Evolutionary conservation across 148 eudicot species (phyloP), one percentile per base, ranked within the genome.

Genomic region (Vaccinium vitisidaea): DNA sequence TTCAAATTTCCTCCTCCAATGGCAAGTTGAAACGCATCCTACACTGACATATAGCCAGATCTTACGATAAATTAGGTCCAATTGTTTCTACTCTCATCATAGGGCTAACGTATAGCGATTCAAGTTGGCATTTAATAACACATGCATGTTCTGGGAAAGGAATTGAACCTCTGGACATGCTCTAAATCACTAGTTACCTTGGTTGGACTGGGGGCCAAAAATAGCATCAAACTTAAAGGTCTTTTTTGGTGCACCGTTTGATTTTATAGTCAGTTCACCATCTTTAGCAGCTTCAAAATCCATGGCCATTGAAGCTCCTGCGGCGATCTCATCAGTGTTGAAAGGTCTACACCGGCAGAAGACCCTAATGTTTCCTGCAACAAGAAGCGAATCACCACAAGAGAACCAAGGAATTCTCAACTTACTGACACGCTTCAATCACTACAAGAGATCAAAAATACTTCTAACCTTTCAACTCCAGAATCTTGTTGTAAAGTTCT

Each of bases 331-430:
- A 55, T 92, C 94, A 1, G 81, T 59, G 86, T 94, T 92, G 80
- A 94, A 78, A 87, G 98, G 98, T 90, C 98, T 94, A 85, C 98
- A 96, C 43, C 99, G 92, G 82, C 99, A 96, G 77, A 96, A 96
- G 80, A 96, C 99, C 82, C 99, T 88, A 76, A 96, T 96, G 83
- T 94, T 96, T 77, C 99, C 99, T 96, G 92, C 82, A 84, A 84
- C 48, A 59, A 49, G 86, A 90, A 63, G 53, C 30, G 12, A 65
- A 65, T 23, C 65, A 71, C n/a, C 49, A 73, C 25, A 78, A 49
- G 25, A 71, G 18, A 25, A 81, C 16, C 83, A 69, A 76, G 61
- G 75, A 82, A 27, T 19, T 56, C 36, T 80, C 15, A 14, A 32
- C 46, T 84, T 58, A 21, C 3, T 59, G 43, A 48, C 32, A 3